Evolutionary conservation across 2,329 filamentous ascomycete species (phyloP).

Genomic region (Alternaria gaisen): DNA sequence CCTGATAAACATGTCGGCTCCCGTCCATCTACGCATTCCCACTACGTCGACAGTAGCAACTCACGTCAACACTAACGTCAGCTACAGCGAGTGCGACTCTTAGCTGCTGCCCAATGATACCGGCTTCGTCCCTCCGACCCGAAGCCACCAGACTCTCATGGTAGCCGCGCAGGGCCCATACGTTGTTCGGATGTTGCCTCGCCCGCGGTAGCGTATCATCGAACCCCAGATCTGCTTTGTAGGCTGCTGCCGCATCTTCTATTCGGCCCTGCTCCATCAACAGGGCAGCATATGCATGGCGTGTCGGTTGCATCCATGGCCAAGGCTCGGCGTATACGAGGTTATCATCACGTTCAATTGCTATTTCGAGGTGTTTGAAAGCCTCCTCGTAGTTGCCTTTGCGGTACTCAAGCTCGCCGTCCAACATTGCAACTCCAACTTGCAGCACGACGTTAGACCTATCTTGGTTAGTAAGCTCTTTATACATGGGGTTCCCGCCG

Average conservation of each 20-base stretch:
- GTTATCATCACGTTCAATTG: slow-evolving; percentile 68
- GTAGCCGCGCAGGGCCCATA: slow-evolving; percentile 78
- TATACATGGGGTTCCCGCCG: background rate
- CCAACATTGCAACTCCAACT: slow-evolving; percentile 70
- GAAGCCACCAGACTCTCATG: slow-evolving; percentile 72
- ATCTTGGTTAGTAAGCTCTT: background rate
- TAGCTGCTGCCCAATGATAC: slow-evolving; percentile 60
- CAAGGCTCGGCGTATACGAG: slow-evolving; percentile 78
- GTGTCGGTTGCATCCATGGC: slow-evolving; percentile 80
- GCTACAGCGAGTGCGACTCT: slow-evolving; percentile 63
- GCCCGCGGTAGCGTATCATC: slow-evolving; percentile 67
- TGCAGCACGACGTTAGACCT: slow-evolving; percentile 67
- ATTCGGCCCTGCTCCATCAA: slow-evolving; percentile 70
- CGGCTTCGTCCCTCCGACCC: slow-evolving; percentile 59
- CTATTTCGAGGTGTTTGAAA: slow-evolving; percentile 66
- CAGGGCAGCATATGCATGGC: slow-evolving; percentile 75
- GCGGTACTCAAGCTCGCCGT: slow-evolving; percentile 78
- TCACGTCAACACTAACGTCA: slow-evolving; percentile 66
- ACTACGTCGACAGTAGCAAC: slow-evolving; percentile 63
- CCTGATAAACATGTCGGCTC: background rate
- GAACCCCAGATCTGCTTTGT: slow-evolving; percentile 54
- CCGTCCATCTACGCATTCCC: slow-evolving; percentile 3
- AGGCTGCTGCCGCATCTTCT: slow-evolving; percentile 50
- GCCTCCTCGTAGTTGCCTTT: slow-evolving; percentile 65
- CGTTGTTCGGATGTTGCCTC: slow-evolving; percentile 74